Conservation (phyloP, 2,329 filamentous ascomycete genomes). For the Arthrobotrys conoides region DNA sequence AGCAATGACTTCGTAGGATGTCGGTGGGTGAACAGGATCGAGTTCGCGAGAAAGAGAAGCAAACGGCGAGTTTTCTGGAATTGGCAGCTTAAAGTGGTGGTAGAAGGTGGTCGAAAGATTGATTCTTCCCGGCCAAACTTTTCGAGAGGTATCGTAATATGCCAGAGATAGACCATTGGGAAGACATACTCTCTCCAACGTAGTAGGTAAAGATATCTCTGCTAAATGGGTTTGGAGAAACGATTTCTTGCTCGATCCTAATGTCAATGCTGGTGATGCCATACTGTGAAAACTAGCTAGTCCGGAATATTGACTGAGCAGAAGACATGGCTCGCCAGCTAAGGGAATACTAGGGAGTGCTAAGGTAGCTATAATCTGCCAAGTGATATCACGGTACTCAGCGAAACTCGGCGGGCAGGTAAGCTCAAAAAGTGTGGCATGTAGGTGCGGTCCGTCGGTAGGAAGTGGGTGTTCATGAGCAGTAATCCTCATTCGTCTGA, state of each 20-base stretch:
- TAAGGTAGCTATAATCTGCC: slow-evolving; percentile 65
- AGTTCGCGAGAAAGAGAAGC: slow-evolving; percentile 63
- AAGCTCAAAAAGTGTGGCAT: slow-evolving; percentile 68
- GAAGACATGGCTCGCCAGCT: not conserved
- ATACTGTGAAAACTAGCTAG: slow-evolving; percentile 47
- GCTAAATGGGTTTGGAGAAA: slow-evolving; percentile 70
- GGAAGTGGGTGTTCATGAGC: slow-evolving; percentile 69
- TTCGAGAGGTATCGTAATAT: slow-evolving; percentile 69
- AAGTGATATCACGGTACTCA: slow-evolving; percentile 68
- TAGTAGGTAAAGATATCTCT: slow-evolving; percentile 67
- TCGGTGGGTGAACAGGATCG: slow-evolving; percentile 65
- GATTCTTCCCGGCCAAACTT: slow-evolving; percentile 67
- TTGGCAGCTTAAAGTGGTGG: slow-evolving; percentile 68
- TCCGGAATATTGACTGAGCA: not conserved
- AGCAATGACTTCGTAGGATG: slow-evolving; percentile 73
- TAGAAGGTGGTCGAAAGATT: slow-evolving; percentile 67
- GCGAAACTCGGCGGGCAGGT: slow-evolving; percentile 66
- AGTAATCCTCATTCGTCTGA: slow-evolving; percentile 66
- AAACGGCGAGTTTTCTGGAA: slow-evolving; percentile 68
- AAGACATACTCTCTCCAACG: slow-evolving; percentile 68
- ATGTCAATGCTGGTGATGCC: slow-evolving; percentile 64
- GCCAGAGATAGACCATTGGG: slow-evolving; percentile 69
- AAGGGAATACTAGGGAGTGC: slow-evolving; percentile 17
- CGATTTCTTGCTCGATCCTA: slow-evolving; percentile 70
- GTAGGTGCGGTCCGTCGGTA: slow-evolving; percentile 63